A percentile compares a stretch with the other conserved stretches of the same genome.
These are phyloP conservation scores for Trichoderma hamatum DNA, from an alignment of 2,329 filamentous ascomycete genomes.

Conservation along the genomic window DNA sequence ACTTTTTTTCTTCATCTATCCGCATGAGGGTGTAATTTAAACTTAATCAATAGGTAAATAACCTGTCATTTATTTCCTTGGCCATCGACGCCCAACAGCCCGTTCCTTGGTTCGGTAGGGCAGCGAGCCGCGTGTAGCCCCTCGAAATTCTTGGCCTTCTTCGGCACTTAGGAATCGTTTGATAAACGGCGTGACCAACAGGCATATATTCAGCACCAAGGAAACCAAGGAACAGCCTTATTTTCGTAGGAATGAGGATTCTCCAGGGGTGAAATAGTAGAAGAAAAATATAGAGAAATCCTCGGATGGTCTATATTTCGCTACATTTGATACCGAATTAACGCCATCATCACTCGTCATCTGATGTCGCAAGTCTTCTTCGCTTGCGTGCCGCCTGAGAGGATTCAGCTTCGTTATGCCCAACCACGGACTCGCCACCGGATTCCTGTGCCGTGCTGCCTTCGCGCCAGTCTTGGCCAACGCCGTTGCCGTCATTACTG, in stretches of 20 bases:
- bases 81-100: neutral
- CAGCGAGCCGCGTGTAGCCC: conserved; percentile 2
- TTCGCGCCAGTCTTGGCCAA: neutral
- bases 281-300: neutral
- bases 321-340: neutral
- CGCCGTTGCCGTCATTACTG: conserved; percentile 12
- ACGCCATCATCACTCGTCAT: conserved; percentile 15
- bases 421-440: conserved; percentile 29
- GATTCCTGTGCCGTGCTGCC: conserved; percentile 5
- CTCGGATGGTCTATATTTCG: neutral
- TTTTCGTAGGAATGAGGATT: neutral
- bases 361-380: conserved; percentile 35
- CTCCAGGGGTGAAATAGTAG: neutral
- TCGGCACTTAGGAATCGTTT: neutral
- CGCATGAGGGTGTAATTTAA: neutral
- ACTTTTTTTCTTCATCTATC: neutral
- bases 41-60: neutral
- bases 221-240: conserved; percentile 1
- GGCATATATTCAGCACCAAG: neutral
- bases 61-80: neutral
- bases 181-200: neutral
- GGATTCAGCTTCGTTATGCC: conserved; percentile 33
- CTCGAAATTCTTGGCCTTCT: neutral
- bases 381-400: conserved; percentile 37
- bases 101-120: neutral